These are phyloP conservation scores for Auxenochlorella pyrenoidosa DNA, from an alignment of 139 green algal genomes.

Conservation along the genomic window DNA sequence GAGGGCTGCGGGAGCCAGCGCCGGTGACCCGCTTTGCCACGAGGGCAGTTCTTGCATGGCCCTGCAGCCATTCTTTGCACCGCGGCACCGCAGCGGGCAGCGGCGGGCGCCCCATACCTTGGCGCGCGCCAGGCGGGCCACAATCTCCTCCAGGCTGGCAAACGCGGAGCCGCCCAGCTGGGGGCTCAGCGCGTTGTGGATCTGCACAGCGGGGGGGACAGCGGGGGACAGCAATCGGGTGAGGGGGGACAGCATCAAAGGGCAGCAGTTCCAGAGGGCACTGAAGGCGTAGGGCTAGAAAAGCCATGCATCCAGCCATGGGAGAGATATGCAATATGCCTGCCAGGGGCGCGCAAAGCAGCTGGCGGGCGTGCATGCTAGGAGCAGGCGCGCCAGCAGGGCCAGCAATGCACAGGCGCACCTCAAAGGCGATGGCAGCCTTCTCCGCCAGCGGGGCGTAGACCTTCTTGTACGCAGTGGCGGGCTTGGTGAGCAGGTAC, in stretches of 20 bases:
- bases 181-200: constrained; percentile 53
- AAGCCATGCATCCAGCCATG: too few relatives aligned
- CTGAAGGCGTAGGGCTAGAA: too few relatives aligned
- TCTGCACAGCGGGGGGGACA: too few relatives aligned
- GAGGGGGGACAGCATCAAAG: too few relatives aligned
- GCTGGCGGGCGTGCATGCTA: neutral
- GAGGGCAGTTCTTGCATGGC: too few relatives aligned
- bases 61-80: too few relatives aligned
- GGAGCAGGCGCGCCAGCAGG: too few relatives aligned
- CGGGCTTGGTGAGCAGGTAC: constrained; percentile 25
- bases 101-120: constrained; percentile 63
- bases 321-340: too few relatives aligned
- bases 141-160: constrained; percentile 70
- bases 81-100: constrained; percentile 55
- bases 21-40: too few relatives aligned
- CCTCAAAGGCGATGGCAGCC: constrained; percentile 56
- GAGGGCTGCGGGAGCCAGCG: neutral
- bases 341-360: neutral
- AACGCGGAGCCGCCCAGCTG: constrained; percentile 51
- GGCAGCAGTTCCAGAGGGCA: too few relatives aligned
- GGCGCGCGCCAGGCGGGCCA: constrained; percentile 70
- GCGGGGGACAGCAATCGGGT: too few relatives aligned
- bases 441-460: constrained; percentile 61
- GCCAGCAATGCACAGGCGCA: neutral
- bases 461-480: constrained; percentile 62